Evolutionary conservation across 140 eudicot species (phyloP).

Genomic region (Erigeron philadelphicus): DNA sequence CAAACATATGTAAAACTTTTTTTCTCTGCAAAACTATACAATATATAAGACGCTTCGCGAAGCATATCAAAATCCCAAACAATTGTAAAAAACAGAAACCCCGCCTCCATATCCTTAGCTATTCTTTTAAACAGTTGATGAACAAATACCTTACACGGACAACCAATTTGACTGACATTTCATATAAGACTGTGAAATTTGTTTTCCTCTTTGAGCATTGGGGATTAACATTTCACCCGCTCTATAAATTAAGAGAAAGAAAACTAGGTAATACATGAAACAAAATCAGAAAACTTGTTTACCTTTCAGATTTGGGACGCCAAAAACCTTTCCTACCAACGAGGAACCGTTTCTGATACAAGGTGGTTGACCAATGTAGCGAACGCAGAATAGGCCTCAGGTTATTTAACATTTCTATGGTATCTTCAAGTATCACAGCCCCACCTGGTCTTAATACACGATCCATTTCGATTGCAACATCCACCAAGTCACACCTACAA

Average conservation of each 20-base stretch:
- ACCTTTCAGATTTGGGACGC: conserved; percentile 42
- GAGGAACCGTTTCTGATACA: conserved; percentile 60
- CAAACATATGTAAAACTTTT: no score
- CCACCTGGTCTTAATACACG: conserved; percentile 93
- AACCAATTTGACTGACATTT: not conserved
- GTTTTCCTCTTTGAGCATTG: conserved; percentile 21
- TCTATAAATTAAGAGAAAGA: conserved; percentile 17
- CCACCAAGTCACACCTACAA: conserved; percentile 72
- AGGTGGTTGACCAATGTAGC: conserved; percentile 73
- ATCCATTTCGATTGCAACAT: conserved; percentile 79
- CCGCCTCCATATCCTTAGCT: no score
- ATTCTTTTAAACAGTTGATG: no score
- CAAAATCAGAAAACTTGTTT: conserved; percentile 4
- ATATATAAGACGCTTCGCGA: no score
- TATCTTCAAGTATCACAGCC: conserved; percentile 63
- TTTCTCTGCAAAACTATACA: no score
- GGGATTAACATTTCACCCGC: conserved; percentile 19
- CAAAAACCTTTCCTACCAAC: conserved; percentile 78
- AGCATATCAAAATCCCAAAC: no score
- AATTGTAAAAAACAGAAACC: no score
- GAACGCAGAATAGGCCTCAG: conserved; percentile 50
- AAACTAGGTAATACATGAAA: conserved; percentile 21
- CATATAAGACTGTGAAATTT: conserved; percentile 5
- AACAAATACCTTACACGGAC: no score
- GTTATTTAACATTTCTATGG: conserved; percentile 43